Percentiles rank a stretch among this genome's conserved stretches.
Conservation (phyloP, 306 rosid genomes). For the Cucurbita pepo region DNA sequence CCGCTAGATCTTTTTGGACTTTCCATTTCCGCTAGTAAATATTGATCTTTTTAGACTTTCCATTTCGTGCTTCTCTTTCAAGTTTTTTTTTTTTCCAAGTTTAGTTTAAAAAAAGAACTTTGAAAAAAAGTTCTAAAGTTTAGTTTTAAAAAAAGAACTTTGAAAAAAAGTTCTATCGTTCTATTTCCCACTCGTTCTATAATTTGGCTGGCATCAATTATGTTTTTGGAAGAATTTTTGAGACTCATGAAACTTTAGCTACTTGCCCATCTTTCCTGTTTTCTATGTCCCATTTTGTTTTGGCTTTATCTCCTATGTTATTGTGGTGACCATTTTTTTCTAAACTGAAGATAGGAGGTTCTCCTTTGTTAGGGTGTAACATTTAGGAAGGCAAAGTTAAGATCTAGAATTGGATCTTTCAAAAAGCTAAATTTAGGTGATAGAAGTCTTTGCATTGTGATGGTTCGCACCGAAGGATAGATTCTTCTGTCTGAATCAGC, state of each 20-base stretch:
- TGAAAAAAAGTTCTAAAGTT: no score
- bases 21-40: no score
- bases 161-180: no score
- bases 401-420: background rate
- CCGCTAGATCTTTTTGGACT: no score
- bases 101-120: no score
- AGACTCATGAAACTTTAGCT: background rate
- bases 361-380: background rate
- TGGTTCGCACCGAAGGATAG: background rate
- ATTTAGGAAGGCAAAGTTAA: background rate
- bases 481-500: background rate
- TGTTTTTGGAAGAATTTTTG: background rate
- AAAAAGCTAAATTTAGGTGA: background rate
- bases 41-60: no score
- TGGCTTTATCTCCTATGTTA: background rate
- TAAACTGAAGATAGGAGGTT: background rate
- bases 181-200: no score
- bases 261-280: background rate
- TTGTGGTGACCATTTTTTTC: background rate
- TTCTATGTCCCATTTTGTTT: background rate
- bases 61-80: no score
- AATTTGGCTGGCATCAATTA: background rate
- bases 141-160: no score
- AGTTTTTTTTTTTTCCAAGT: no score
- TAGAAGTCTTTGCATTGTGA: background rate